These are phyloP conservation scores for Lachnellula willkommii DNA, from an alignment of 2,329 filamentous ascomycete genomes.

Conservation along the genomic window DNA sequence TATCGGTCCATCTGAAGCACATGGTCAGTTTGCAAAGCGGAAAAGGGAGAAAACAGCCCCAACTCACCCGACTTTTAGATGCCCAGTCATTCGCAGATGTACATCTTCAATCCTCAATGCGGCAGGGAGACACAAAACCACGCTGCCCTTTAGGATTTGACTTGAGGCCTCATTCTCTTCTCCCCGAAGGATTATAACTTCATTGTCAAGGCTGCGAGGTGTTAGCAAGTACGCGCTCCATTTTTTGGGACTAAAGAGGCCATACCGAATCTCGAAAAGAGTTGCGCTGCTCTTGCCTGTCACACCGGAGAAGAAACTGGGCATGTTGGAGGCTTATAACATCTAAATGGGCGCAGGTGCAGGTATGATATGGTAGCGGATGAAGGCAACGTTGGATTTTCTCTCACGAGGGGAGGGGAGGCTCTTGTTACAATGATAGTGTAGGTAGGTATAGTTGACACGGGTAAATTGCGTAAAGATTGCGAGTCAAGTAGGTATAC, in stretches of 20 bases:
- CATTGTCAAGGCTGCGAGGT: conserved; percentile 61
- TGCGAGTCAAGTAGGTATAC: conserved; percentile 2
- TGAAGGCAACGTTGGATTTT: neutral
- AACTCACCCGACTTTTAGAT: conserved; percentile 62
- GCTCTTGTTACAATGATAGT: neutral
- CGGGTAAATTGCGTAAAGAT: neutral
- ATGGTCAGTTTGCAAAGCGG: conserved; percentile 2
- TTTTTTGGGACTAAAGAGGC: conserved; percentile 5
- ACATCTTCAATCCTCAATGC: conserved; percentile 68
- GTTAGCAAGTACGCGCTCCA: conserved; percentile 7
- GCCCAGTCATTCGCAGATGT: conserved; percentile 65
- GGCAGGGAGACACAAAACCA: conserved; percentile 68
- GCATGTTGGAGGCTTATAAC: conserved; percentile 24
- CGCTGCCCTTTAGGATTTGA: conserved; percentile 65
- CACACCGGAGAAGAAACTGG: conserved; percentile 31
- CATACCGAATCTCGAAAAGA: conserved; percentile 35
- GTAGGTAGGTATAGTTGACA: too few species aligned
- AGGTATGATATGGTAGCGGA: neutral
- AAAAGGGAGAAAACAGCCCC: neutral
- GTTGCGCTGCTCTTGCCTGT: conserved; percentile 30
- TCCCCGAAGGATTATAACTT: conserved; percentile 75
- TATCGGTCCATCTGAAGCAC: conserved; percentile 45
- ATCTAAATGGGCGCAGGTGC: neutral
- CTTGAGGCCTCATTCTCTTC: conserved; percentile 69
- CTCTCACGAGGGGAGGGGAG: too few species aligned